Conservation (phyloP, 2,329 filamentous ascomycete species). For the Talaromyces sp. region DNA sequence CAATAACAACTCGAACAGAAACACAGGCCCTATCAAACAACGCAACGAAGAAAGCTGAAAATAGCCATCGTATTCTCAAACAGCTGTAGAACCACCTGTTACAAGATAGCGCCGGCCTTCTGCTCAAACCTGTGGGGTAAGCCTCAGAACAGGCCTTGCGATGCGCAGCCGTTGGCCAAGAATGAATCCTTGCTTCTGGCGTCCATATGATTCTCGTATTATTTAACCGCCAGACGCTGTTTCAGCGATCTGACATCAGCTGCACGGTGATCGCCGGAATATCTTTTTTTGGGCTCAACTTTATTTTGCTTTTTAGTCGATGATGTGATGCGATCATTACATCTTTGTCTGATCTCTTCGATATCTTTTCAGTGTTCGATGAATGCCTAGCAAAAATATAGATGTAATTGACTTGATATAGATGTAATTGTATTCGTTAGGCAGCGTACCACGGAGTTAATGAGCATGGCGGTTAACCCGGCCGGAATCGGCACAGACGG, state of each 20-base stretch:
- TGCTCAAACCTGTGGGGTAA: not conserved
- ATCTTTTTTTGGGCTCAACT: not conserved
- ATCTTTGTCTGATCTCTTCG: not conserved
- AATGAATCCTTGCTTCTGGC: not conserved
- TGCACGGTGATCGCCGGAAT: not conserved
- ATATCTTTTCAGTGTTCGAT: not conserved
- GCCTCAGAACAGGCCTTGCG: not conserved
- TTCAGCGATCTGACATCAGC: conserved; percentile 4
- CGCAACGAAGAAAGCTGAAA: no score
- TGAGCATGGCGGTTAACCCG: not conserved
- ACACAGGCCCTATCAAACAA: no score
- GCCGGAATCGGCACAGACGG: not conserved
- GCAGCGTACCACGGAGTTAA: not conserved
- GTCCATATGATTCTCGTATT: not conserved
- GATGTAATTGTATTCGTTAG: not conserved
- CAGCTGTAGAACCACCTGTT: no score
- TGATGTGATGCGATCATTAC: not conserved
- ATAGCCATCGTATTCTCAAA: no score
- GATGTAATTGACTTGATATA: not conserved
- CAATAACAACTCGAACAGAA: no score
- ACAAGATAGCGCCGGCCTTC: no score
- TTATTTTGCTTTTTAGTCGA: no score
- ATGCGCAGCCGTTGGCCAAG: not conserved
- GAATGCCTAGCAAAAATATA: not conserved
- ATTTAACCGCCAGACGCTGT: not conserved